Evolutionary conservation across 2,329 filamentous ascomycete species (phyloP), one percentile per base, ranked within the genome.

Genomic region (Hymenoscyphus fructigenus): DNA sequence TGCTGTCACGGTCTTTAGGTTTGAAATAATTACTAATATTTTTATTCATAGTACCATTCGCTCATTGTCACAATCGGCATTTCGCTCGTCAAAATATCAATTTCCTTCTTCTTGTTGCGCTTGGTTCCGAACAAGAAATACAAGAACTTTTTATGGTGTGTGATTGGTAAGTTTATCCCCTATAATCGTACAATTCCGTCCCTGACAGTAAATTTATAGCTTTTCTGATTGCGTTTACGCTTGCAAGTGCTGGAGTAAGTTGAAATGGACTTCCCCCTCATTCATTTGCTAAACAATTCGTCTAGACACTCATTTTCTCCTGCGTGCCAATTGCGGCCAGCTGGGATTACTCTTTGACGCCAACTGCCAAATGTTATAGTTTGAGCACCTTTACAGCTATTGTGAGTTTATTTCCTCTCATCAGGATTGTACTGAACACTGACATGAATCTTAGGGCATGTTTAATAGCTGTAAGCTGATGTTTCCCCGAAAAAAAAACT

Each of bases 61-160:
- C 69, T 83, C 36, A 69, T 80, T 38, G 74, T 81, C 47, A 79
- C 82, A 68, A 50, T 68, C 6, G 82, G 78, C 0, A 77, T 81
- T 3, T 76, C 78, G 12, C 69, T 78, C 0, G 78, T 83, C 65
- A 84, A 84, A 69, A 76, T 84, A 10, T 83, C 81, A 0, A 77
- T 83, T 32, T 79, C 76, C 1, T 75, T 81, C 34, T 81, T 82
- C 66, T 73, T 84, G 5, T 71, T 83, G 60, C 74, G 81, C 44
- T 72, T 83, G 6, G 77, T 78, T n/a, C 72, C 75, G 15, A 72
- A 74, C 20, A 79, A 73, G 47, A 72, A 65, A 9, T 80, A 79
- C 71, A 77, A 77, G n/a, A 71, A 71, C 2, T 78, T 81, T 60
- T 71, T 84, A 1, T 79, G 77, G 68, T 75, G 72, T 2, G 70